Evolutionary conservation across 345 rosid species (phyloP), one percentile per base, ranked within the genome.

Genomic region (Acer negundo): DNA sequence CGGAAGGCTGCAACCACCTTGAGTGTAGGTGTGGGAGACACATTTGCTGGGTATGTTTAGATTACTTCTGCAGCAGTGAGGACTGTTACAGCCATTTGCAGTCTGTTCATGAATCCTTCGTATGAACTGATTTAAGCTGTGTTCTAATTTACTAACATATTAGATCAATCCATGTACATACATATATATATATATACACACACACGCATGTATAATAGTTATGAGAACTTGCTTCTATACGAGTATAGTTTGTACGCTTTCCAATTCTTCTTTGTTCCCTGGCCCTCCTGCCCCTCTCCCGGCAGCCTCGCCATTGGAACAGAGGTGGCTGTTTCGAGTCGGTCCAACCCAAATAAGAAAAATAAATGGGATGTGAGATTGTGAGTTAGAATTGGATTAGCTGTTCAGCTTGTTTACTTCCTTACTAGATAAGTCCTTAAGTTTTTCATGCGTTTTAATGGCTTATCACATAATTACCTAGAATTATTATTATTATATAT

Each of bases 1-100:
- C 83, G 0, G 97, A 94, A 1, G 99, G 99, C 51, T 94, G 97
- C 78, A 88, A 96, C 75, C 99, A 96, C 74, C 38, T 94, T 4
- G 87, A 85, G 80, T 94, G 99, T 72, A 82, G 78, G 75, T 96
- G 98, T 28, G 97, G 99, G 72, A 86, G 74, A 69, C 99, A 96
- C 80, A 82, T 94, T 20, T 91, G 98, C 89, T 94, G 98, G 99
- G 92, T 81, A 56, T 90, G 98, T 73, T 83, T 87, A 70, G 85
- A 85, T 72, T 23, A 20, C 65, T 96, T 85, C 67, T 42, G 26
- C 46, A 72, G 68, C 23, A 76, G 92, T 59, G 93, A 88, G 0
- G 81, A 86, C 51, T 96, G 99, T 81, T 92, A 95, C 74, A 85
- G 31, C 23, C 93, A 91, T 77, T 66, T 90, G 83, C 86, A 89